phyloP scores from a whole-genome alignment of 495 filamentous ascomycete species.

The Neurospora tetraspora region DNA sequence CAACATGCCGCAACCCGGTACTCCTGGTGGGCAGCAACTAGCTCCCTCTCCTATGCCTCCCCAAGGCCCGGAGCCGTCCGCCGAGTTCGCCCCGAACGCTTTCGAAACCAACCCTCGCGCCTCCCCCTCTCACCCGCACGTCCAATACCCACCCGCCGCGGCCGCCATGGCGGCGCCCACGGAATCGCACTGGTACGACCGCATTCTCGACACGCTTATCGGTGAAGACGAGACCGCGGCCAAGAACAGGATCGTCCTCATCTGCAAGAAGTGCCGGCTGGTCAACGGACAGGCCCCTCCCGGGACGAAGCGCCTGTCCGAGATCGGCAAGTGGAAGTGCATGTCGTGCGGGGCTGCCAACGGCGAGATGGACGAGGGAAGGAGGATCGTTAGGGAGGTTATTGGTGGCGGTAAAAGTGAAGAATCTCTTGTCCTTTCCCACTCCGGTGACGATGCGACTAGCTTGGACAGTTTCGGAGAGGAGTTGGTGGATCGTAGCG shows the following conservation, averaged over 20 bases:
- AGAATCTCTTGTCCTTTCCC: neutral
- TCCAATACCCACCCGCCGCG: conserved; percentile 27
- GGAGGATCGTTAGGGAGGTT: conserved; percentile 45
- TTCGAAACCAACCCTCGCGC: conserved; percentile 31
- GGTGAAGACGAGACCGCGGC: conserved; percentile 92
- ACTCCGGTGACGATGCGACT: neutral
- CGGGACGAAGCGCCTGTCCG: conserved; percentile 63
- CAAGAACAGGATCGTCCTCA: conserved; percentile 81
- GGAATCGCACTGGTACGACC: conserved; percentile 80
- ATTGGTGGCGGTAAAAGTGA: conserved; percentile 14
- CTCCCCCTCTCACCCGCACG: conserved; percentile 7
- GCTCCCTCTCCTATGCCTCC: conserved; percentile 14
- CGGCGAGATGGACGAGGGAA: conserved; percentile 61
- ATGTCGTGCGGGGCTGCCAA: conserved; percentile 77
- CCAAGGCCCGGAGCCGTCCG: conserved; percentile 19
- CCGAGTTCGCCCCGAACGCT: conserved; percentile 51
- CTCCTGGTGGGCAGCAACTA: conserved; percentile 12
- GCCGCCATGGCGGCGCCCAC: conserved; percentile 27
- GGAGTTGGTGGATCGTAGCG: neutral
- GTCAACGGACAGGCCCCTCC: conserved; percentile 97
- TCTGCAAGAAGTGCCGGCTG: conserved; percentile 72
- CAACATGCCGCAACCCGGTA: conserved; percentile 8
- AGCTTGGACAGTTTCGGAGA: neutral
- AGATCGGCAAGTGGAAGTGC: conserved; percentile 85
- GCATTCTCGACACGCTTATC: conserved; percentile 80